A percentile compares a stretch with the other conserved stretches of the same genome.
Evolutionary conservation across 371 early-diverging fungal species (phyloP).

Genomic region (Haplosporangium sp.): DNA sequence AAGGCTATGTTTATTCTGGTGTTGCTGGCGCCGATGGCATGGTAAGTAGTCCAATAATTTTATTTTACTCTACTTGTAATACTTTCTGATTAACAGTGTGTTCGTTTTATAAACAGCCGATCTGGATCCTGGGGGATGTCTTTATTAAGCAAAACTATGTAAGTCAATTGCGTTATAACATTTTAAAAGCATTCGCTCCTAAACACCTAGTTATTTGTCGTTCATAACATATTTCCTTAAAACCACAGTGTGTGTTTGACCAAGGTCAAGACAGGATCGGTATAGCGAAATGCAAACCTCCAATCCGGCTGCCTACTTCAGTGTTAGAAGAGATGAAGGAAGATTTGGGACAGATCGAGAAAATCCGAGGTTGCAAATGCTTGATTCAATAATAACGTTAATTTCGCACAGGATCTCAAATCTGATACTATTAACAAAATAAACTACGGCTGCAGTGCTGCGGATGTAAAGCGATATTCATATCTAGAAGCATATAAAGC

Average conservation of each 20-base stretch:
- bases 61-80: neutral
- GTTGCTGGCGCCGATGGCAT: conserved; percentile 38
- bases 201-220: neutral
- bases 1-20: conserved; percentile 47
- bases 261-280: conserved; percentile 38
- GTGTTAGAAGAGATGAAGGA: conserved; percentile 33
- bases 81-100: neutral
- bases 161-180: conserved; percentile 2
- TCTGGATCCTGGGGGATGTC: conserved; percentile 56
- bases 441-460: conserved; percentile 1
- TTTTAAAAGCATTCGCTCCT: too few relatives aligned
- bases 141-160: conserved; percentile 65
- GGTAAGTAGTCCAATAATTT: conserved; percentile 17
- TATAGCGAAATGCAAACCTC: conserved; percentile 47
- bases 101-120: conserved; percentile 14
- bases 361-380: conserved; percentile 13
- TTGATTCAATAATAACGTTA: conserved; percentile 7
- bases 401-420: neutral
- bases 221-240: neutral
- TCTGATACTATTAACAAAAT: conserved; percentile 1
- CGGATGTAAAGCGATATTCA: neutral
- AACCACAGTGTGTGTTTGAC: conserved; percentile 42
- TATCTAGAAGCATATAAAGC: too few relatives aligned
- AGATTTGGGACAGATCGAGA: conserved; percentile 17
- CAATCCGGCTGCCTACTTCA: conserved; percentile 10